Evolutionary conservation across 78 protist genomes (phyloP), one percentile per base, ranked within the genome.

Genomic region (Emiliania huxleyi): DNA sequence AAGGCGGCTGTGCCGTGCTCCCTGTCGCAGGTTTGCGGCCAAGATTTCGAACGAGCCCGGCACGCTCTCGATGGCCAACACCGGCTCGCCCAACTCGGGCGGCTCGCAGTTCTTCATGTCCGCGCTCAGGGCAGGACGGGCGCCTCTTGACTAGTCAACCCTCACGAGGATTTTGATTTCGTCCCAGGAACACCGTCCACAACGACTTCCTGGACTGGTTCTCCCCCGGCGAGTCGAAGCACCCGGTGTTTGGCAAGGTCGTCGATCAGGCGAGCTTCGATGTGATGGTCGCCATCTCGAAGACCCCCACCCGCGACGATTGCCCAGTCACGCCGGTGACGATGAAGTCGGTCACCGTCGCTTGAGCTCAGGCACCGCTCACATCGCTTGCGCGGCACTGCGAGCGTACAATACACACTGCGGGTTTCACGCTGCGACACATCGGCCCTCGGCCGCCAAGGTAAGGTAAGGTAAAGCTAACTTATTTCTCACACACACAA

Each of bases 31-130:
- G n/a, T n/a, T n/a, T n/a, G 55, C 21, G 12, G 48, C 48, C 56
- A 81, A 81, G 56, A 23, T 43, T 22, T 71, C 87, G 4, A 90
- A 90, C 84, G 93, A 71, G 79, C 93, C 93, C 3, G 93, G 93
- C 73, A 90, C 93, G 23, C 93, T 90, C 23, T 71, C 87, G 33
- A 90, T 90, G 93, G 93, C 93, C 29, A 90, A 90, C 48, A 90
- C 93, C 38, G 93, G 93, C 40, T 42, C 37, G 85, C 44, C 44
- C 44, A 71, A 90, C 49, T 43, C 87, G n/a, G 93, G 93, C 42
- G 93, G 93, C 81, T 44, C 73, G 46, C 93, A 90, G 79, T 90
- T 90, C 55, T 90, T 56, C 46, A 52, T 88, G 37, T 40, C 69
- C 18, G 2, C 19, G 85, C 23, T n/a, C n/a, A n/a, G n/a, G n/a